Percentiles rank a stretch among this genome's conserved stretches.
These are phyloP conservation scores for Penicillium atrosanguineum DNA, from an alignment of 495 filamentous ascomycete genomes.

Conservation along the genomic window DNA sequence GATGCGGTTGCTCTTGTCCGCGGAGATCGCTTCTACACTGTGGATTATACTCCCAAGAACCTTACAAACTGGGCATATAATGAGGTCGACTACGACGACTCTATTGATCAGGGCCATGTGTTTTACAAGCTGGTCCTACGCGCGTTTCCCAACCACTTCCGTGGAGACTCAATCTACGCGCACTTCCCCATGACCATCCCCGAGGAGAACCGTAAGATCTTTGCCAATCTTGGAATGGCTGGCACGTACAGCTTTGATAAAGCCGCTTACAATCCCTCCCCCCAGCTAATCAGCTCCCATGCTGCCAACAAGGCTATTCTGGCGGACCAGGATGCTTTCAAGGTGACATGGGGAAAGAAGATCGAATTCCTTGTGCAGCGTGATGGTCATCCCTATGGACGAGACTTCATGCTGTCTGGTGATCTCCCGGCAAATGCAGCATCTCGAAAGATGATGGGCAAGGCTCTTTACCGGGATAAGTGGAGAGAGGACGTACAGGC, in stretches of 20 bases:
- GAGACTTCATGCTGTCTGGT: conserved; percentile 55
- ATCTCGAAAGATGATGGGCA: conserved; percentile 47
- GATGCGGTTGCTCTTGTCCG: conserved; percentile 85
- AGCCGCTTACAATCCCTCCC: conserved; percentile 34
- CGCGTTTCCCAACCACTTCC: conserved; percentile 59
- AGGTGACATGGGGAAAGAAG: conserved; percentile 54
- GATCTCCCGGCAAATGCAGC: conserved; percentile 45
- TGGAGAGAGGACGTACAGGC: conserved; percentile 49
- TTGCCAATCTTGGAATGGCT: conserved; percentile 41
- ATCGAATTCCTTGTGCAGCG: conserved; percentile 50
- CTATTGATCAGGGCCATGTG: conserved; percentile 55
- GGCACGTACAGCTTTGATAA: conserved; percentile 52
- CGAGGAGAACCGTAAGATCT: conserved; percentile 49
- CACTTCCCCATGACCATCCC: conserved; percentile 62
- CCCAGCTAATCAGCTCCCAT: conserved; percentile 47
- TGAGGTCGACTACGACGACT: conserved; percentile 46
- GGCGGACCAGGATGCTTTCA: conserved; percentile 49
- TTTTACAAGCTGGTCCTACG: conserved; percentile 61
- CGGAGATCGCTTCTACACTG: conserved; percentile 83
- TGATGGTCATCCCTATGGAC: conserved; percentile 38
- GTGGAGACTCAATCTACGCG: conserved; percentile 54
- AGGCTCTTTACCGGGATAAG: conserved; percentile 47
- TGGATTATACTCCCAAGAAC: conserved; percentile 67
- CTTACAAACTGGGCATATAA: conserved; percentile 79
- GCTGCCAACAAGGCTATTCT: conserved; percentile 48